These are phyloP conservation scores for Xylaria curta DNA, from an alignment of 495 filamentous ascomycete genomes.

Conservation along the genomic window DNA sequence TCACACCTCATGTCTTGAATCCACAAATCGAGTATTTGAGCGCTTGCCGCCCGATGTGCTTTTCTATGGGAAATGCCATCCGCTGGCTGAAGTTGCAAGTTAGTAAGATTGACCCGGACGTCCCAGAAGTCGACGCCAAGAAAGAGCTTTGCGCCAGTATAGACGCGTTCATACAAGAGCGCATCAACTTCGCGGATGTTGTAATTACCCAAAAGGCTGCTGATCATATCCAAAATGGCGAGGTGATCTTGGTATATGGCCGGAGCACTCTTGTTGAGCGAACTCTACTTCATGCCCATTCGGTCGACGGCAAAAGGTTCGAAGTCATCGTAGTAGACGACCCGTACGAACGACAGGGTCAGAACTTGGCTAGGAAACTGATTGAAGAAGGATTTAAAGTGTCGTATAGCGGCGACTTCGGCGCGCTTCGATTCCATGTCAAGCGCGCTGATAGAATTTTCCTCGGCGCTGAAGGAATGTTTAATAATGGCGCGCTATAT, in stretches of 20 bases:
- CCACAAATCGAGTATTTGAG: slow-evolving; percentile 94
- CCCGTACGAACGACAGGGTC: slow-evolving; percentile 76
- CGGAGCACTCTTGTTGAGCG: slow-evolving; percentile 83
- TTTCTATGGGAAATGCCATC: slow-evolving; percentile 95
- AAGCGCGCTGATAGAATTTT: slow-evolving; percentile 79
- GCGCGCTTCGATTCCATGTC: slow-evolving; percentile 74
- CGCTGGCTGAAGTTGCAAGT: slow-evolving; percentile 90
- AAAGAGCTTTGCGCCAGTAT: slow-evolving; percentile 76
- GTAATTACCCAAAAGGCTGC: slow-evolving; percentile 79
- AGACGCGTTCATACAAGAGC: slow-evolving; percentile 87
- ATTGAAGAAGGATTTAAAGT: slow-evolving; percentile 72
- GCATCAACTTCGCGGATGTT: slow-evolving; percentile 83
- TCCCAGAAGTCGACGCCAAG: slow-evolving; percentile 80
- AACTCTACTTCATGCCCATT: slow-evolving; percentile 73
- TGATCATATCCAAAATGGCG: slow-evolving; percentile 72
- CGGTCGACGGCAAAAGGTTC: slow-evolving; percentile 69
- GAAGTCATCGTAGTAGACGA: slow-evolving; percentile 85
- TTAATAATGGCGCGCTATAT: slow-evolving; percentile 87
- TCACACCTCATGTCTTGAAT: slow-evolving; percentile 88
- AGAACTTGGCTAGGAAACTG: slow-evolving; percentile 72
- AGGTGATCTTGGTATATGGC: slow-evolving; percentile 89
- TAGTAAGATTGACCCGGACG: slow-evolving; percentile 80
- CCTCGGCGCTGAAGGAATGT: slow-evolving; percentile 87
- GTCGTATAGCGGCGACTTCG: slow-evolving; percentile 76
- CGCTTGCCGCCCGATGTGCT: slow-evolving; percentile 89